phyloP scores from a whole-genome alignment of 140 eudicot species.

The Cichorium intybus region DNA sequence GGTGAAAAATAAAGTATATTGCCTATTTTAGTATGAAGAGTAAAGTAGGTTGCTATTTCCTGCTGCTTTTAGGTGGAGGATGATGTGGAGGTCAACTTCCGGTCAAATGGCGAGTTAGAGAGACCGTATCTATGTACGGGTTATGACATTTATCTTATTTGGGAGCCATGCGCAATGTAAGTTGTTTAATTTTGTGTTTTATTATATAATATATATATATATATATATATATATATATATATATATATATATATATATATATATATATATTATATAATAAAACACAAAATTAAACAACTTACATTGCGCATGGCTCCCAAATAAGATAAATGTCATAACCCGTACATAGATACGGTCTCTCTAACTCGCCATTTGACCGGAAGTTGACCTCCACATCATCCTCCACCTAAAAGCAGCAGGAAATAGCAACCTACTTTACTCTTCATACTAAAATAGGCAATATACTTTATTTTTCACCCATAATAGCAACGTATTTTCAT shows the following conservation, averaged over 20 bases:
- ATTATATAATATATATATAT: no score
- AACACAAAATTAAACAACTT: slow-evolving; percentile 30
- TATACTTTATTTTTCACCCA: no score
- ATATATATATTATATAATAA: background rate
- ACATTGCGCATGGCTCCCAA: slow-evolving; percentile 95
- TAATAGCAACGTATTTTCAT: no score
- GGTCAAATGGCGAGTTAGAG: slow-evolving; percentile 27
- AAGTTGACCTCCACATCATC: slow-evolving; percentile 14
- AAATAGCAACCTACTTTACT: background rate
- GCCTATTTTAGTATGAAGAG: no score
- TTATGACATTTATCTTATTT: slow-evolving; percentile 69
- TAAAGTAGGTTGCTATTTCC: no score
- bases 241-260: no score
- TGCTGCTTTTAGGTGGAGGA: slow-evolving; percentile 10
- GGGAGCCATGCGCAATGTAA: slow-evolving; percentile 95
- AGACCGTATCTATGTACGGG: slow-evolving; percentile 88
- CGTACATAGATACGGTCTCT: slow-evolving; percentile 77
- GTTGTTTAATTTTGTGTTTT: slow-evolving; percentile 24
- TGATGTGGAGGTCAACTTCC: slow-evolving; percentile 10
- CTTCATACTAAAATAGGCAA: background rate
- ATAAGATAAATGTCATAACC: slow-evolving; percentile 80
- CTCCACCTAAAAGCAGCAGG: slow-evolving; percentile 7
- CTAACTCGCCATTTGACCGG: slow-evolving; percentile 27
- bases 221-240: no score
- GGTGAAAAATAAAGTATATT: no score